Conservation (phyloP, 805 yeast genomes). For the Pichia gijzeniarum region DNA sequence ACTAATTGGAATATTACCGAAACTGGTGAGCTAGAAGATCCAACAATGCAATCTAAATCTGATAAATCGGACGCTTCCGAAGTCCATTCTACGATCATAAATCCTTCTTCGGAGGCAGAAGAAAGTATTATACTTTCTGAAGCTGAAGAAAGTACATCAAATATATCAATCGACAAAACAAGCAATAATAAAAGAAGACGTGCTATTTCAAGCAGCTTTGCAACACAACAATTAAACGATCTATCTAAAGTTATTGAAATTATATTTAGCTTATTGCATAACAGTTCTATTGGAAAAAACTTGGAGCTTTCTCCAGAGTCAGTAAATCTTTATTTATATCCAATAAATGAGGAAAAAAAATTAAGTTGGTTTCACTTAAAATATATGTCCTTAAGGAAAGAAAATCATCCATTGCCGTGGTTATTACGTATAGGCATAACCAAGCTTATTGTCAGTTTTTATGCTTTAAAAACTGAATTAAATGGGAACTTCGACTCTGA, state of each 20-base stretch:
- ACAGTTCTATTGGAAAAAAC: constrained; percentile 9
- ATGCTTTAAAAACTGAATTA: constrained; percentile 18
- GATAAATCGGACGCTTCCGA: constrained; percentile 1
- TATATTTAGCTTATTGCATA: constrained; percentile 16
- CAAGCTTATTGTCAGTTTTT: constrained; percentile 30
- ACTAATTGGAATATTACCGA: constrained; percentile 20
- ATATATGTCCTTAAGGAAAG: constrained; percentile 11
- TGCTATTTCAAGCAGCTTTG: not conserved
- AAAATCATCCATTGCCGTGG: constrained; percentile 32
- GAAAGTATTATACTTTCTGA: constrained; percentile 11
- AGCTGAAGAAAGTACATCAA: not conserved
- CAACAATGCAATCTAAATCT: not conserved
- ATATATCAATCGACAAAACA: not conserved
- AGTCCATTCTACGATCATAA: not conserved
- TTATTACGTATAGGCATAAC: constrained; percentile 32
- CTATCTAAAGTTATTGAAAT: constrained; percentile 14
- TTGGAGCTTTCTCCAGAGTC: constrained; percentile 11
- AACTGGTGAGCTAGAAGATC: constrained; percentile 1
- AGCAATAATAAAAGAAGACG: not conserved
- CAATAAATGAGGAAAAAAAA: constrained; percentile 1
- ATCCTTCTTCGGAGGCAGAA: constrained; percentile 10
- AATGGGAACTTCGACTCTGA: not conserved
- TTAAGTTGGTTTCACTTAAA: constrained; percentile 22
- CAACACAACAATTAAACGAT: constrained; percentile 9
- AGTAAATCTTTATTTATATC: constrained; percentile 14